A percentile compares a stretch with the other conserved stretches of the same genome.
These are phyloP conservation scores for Mycosarcoma mackinlayi DNA, from an alignment of 1,284 basidiomycete genomes.

Conservation along the genomic window DNA sequence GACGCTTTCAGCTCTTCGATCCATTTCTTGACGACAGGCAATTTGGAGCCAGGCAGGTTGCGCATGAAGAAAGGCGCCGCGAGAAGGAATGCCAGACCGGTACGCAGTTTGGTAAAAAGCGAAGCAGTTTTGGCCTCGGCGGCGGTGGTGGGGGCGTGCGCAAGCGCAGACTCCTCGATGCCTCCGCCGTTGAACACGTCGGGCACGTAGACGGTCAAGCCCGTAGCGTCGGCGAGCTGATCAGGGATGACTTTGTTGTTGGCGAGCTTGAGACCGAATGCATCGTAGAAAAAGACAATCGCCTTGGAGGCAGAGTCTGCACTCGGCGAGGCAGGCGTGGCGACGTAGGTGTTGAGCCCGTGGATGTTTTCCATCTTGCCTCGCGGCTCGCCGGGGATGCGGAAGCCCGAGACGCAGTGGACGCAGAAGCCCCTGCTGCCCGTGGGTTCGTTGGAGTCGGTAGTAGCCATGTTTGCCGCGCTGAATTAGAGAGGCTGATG, in stretches of 20 bases:
- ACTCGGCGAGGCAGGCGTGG: slow-evolving; percentile 51
- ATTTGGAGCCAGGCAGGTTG: slow-evolving; percentile 29
- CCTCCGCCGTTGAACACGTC: slow-evolving; percentile 55
- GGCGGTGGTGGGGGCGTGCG: slow-evolving; percentile 30
- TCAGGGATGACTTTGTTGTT: slow-evolving; percentile 76
- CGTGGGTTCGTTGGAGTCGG: background rate
- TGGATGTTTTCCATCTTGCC: slow-evolving; percentile 50
- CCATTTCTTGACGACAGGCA: slow-evolving; percentile 31
- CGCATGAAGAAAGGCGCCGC: slow-evolving; percentile 35
- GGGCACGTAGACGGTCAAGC: slow-evolving; percentile 75
- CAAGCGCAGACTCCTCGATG: slow-evolving; percentile 17
- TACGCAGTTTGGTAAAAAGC: slow-evolving; percentile 34
- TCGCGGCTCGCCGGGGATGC: slow-evolving; percentile 49
- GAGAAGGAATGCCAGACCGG: slow-evolving; percentile 10
- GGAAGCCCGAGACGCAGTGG: slow-evolving; percentile 49
- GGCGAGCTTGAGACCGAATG: slow-evolving; percentile 69
- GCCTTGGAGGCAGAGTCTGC: slow-evolving; percentile 67
- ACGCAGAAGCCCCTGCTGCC: slow-evolving; percentile 43
- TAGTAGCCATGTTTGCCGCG: slow-evolving; percentile 3
- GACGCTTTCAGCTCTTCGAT: slow-evolving; percentile 68
- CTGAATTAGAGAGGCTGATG: too few species aligned
- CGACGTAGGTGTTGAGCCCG: slow-evolving; percentile 57
- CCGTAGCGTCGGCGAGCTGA: slow-evolving; percentile 72
- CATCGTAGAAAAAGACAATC: slow-evolving; percentile 75
- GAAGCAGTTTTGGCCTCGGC: slow-evolving; percentile 18